Percentiles rank a stretch among this genome's conserved stretches.
Evolutionary conservation across 352 stramenopile species (phyloP).

Genomic region (Phytophthora citricola): DNA sequence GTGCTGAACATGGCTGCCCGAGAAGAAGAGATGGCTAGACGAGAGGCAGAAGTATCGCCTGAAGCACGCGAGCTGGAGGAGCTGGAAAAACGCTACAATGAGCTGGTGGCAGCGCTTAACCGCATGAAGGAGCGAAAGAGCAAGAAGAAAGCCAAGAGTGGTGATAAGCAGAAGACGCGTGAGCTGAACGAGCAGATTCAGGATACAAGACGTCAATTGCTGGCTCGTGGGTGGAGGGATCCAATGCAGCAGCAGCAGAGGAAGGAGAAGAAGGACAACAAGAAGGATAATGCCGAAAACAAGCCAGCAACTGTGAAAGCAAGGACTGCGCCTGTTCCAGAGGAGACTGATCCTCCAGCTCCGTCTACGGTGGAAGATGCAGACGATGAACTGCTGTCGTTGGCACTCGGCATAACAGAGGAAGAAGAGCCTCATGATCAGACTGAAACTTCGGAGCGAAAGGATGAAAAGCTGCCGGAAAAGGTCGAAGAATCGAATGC

Average conservation of each 20-base stretch:
- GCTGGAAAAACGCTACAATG: conserved; percentile 57
- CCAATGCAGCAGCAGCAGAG: conserved; percentile 40
- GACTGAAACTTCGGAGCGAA: conserved; percentile 1
- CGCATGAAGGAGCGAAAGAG: conserved; percentile 59
- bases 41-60: conserved; percentile 41
- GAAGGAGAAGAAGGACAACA: conserved; percentile 58
- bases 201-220: conserved; percentile 46
- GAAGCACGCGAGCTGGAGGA: conserved; percentile 51
- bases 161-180: conserved; percentile 40
- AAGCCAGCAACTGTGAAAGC: conserved; percentile 18
- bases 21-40: conserved; percentile 49
- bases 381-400: conserved; percentile 32
- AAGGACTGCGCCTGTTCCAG: not conserved
- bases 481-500: not conserved
- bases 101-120: conserved; percentile 42
- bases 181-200: conserved; percentile 52
- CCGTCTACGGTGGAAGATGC: conserved; percentile 18
- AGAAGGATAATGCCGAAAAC: conserved; percentile 37
- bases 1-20: conserved; percentile 59
- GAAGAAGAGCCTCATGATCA: conserved; percentile 11
- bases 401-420: conserved; percentile 25
- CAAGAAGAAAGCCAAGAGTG: conserved; percentile 68
- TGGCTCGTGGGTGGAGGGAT: conserved; percentile 58
- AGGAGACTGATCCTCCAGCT: not conserved
- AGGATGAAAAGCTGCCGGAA: not conserved